A percentile compares a stretch with the other conserved stretches of the same genome.
Evolutionary conservation across 257 asterid species (phyloP).

Genomic region (Solanum etuberosum): DNA sequence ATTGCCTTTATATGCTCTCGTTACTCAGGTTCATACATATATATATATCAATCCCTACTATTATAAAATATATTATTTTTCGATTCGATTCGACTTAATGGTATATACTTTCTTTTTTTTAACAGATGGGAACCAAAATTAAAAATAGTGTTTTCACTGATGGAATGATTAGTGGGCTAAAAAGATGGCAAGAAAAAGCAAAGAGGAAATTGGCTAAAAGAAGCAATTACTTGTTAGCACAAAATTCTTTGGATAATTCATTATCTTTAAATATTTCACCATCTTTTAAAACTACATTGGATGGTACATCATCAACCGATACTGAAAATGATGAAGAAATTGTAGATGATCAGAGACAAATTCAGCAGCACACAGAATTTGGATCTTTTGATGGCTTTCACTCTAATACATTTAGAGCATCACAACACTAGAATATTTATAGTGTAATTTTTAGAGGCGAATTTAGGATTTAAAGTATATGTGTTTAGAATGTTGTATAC

Average conservation of each 20-base stretch:
- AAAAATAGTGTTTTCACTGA: conserved; percentile 39
- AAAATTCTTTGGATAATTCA: conserved; percentile 8
- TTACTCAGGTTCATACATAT: conserved; percentile 37
- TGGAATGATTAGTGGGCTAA: conserved; percentile 35
- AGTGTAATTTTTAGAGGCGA: neutral
- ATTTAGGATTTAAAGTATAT: neutral
- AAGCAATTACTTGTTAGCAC: conserved; percentile 2
- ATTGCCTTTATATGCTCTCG: conserved; percentile 57
- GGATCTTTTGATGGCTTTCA: conserved; percentile 43
- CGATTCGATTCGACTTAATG: neutral
- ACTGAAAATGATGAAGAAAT: conserved; percentile 6
- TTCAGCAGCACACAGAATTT: conserved; percentile 4
- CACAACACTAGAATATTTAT: neutral
- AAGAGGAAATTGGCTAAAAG: conserved; percentile 30
- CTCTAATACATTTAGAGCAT: neutral
- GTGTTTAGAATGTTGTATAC: neutral
- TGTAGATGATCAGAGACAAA: neutral
- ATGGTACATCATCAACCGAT: conserved; percentile 4
- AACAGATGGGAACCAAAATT: conserved; percentile 66
- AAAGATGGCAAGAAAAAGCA: conserved; percentile 54
- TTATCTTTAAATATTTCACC: neutral
- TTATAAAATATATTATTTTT: neutral
- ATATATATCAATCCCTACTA: neutral
- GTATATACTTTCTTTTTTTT: neutral
- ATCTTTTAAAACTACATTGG: conserved; percentile 4